These are phyloP conservation scores for Leccinum broughii DNA, from an alignment of 768 basidiomycete genomes.

Conservation along the genomic window DNA sequence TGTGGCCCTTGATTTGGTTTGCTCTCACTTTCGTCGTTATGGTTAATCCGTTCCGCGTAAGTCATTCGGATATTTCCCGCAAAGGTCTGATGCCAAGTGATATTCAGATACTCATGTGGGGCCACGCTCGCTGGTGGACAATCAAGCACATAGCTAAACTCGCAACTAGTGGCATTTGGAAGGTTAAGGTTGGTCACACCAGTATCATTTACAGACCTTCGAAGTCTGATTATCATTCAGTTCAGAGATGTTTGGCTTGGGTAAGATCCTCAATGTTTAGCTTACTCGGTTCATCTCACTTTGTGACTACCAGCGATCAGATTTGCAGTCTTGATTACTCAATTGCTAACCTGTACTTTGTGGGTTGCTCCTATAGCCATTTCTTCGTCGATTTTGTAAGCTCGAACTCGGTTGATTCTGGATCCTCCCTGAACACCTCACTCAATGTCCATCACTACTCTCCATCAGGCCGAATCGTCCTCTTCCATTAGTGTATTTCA, in stretches of 20 bases:
- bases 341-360: conserved; percentile 66
- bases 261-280: conserved; percentile 37
- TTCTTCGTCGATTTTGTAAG: conserved; percentile 5
- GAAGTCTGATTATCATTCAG: conserved; percentile 33
- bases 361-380: conserved; percentile 68
- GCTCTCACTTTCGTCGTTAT: conserved; percentile 57
- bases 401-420: not conserved
- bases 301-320: conserved; percentile 56
- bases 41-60: conserved; percentile 73
- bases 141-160: conserved; percentile 61
- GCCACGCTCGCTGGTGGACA: conserved; percentile 69
- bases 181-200: conserved; percentile 61
- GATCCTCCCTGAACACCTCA: not conserved
- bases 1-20: conserved; percentile 85
- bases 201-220: not conserved
- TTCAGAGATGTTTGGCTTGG: conserved; percentile 90
- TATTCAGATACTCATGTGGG: conserved; percentile 43
- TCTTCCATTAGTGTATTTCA: not conserved
- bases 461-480: not conserved
- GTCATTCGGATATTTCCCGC: conserved; percentile 2
- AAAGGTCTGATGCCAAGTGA: conserved; percentile 22
- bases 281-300: not conserved
- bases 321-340: conserved; percentile 77
- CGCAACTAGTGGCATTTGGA: conserved; percentile 65
- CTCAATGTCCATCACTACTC: not conserved